Evolutionary conservation across 495 filamentous ascomycete species (phyloP).

Genomic region (Gamarada debralockiae): DNA sequence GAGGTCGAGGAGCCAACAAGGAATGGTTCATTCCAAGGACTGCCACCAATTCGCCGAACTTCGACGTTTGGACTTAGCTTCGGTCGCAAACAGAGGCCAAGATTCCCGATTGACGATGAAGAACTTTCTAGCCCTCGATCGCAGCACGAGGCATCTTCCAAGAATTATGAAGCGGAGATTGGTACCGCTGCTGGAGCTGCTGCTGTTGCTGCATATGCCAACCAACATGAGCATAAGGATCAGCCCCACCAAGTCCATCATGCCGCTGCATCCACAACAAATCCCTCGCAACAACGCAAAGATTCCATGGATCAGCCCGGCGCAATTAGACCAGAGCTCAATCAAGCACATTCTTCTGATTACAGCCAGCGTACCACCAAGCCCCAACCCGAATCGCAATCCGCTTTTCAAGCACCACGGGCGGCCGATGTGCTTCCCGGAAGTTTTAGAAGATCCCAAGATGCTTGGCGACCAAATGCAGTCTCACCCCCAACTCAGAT

Average conservation of each 20-base stretch:
- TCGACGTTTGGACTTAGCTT: conserved; percentile 43
- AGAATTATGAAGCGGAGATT: neutral
- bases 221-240: neutral
- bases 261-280: neutral
- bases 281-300: neutral
- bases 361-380: conserved; percentile 1
- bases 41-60: conserved; percentile 49
- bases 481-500: neutral
- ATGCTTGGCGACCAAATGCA: conserved; percentile 18
- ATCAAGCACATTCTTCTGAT: neutral
- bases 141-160: neutral
- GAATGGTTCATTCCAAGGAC: conserved; percentile 29
- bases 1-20: conserved; percentile 5
- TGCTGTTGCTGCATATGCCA: neutral
- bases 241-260: neutral
- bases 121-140: neutral
- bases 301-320: neutral
- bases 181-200: neutral
- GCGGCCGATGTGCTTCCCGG: neutral
- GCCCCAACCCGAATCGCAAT: neutral
- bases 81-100: conserved; percentile 24
- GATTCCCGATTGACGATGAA: conserved; percentile 24
- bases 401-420: neutral
- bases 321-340: neutral
- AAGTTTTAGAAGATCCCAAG: conserved; percentile 10